phyloP scores from a whole-genome alignment of 768 basidiomycete species.

The Leucocoprinus sp. region DNA sequence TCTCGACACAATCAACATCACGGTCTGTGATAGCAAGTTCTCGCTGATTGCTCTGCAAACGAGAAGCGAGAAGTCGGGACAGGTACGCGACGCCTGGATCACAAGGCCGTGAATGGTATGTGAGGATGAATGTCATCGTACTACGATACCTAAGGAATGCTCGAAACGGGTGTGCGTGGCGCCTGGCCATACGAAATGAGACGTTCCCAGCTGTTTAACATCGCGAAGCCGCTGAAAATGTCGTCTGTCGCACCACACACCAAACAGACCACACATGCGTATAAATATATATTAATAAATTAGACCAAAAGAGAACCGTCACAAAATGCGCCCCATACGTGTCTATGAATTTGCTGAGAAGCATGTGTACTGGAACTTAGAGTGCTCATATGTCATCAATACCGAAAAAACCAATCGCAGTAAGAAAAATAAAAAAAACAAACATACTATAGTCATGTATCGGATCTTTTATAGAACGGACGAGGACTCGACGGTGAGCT shows the following conservation, averaged over 20 bases:
- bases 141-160: slow-evolving; percentile 61
- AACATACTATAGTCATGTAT: slow-evolving; percentile 14
- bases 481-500: slow-evolving; percentile 2
- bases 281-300: background rate
- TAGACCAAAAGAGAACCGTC: background rate
- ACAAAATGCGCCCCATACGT: slow-evolving; percentile 54
- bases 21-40: slow-evolving; percentile 58
- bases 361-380: slow-evolving; percentile 29
- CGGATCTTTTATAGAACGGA: slow-evolving; percentile 13
- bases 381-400: background rate
- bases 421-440: too few species aligned
- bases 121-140: slow-evolving; percentile 1
- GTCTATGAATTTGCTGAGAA: slow-evolving; percentile 47
- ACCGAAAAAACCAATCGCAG: background rate
- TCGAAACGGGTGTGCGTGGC: slow-evolving; percentile 81
- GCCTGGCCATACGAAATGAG: slow-evolving; percentile 68
- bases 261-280: too few species aligned
- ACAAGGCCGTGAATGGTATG: slow-evolving; percentile 1
- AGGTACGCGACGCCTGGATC: slow-evolving; percentile 64
- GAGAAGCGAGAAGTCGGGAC: slow-evolving; percentile 53
- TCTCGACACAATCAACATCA: slow-evolving; percentile 68
- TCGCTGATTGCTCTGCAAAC: slow-evolving; percentile 49
- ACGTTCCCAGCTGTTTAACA: slow-evolving; percentile 76
- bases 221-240: slow-evolving; percentile 73
- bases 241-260: too few species aligned